phyloP scores from a whole-genome alignment of 2,329 filamentous ascomycete species.

The Alternaria solani region DNA sequence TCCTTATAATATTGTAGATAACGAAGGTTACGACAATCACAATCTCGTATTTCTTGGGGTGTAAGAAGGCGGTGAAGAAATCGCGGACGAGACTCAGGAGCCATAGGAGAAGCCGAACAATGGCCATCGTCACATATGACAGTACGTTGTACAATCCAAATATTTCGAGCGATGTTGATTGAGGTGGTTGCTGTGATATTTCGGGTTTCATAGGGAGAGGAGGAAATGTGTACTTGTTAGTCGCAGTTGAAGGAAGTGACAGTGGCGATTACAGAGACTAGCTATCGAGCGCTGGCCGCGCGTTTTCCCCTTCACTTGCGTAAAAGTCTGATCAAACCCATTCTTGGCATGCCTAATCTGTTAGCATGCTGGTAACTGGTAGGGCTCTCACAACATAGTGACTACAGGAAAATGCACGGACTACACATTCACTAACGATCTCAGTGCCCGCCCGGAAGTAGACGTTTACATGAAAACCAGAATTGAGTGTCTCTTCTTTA shows the following conservation, averaged over 20 bases:
- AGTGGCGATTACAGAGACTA: neutral
- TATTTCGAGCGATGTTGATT: neutral
- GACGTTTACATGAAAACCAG: neutral
- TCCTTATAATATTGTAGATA: no score
- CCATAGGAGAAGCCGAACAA: neutral
- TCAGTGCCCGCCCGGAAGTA: neutral
- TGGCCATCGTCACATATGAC: neutral
- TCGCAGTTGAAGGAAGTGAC: neutral
- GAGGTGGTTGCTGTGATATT: neutral
- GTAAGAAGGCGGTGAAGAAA: no score
- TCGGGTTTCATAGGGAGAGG: neutral
- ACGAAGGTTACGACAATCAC: no score
- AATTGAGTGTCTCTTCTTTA: neutral
- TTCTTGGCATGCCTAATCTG: no score
- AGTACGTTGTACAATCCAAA: neutral
- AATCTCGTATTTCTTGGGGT: no score
- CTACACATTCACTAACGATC: neutral
- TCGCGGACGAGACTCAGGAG: no score
- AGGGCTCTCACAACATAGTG: neutral
- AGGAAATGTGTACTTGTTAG: neutral
- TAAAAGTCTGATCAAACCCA: no score
- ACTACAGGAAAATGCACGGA: neutral
- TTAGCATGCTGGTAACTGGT: no score
- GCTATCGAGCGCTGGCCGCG: no score
- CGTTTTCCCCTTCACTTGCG: no score